Conservation (phyloP, 441 rosid genomes). For the Populus hybrid region DNA sequence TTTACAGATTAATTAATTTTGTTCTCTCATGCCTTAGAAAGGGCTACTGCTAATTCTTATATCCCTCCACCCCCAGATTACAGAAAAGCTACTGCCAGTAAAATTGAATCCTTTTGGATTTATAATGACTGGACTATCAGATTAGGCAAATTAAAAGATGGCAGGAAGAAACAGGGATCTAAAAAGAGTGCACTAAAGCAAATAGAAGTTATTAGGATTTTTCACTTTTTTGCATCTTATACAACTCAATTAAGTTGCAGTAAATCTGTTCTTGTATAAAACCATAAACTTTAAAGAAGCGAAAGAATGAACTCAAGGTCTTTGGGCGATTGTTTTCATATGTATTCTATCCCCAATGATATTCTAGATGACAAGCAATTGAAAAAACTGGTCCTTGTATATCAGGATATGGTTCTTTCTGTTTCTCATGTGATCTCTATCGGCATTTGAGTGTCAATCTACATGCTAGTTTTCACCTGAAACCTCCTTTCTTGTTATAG, state of each 20-base stretch:
- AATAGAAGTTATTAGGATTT: background rate
- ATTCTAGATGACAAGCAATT: background rate
- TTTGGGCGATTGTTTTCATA: background rate
- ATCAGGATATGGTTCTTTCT: background rate
- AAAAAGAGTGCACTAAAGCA: background rate
- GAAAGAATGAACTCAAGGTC: background rate
- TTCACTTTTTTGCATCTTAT: background rate
- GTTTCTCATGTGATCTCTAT: background rate
- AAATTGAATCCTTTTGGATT: background rate
- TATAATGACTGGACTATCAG: background rate
- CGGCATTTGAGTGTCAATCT: background rate
- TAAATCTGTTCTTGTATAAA: background rate
- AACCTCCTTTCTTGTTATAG: slow-evolving; percentile 27
- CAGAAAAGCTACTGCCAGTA: background rate
- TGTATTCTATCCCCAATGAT: background rate
- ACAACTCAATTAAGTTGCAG: background rate
- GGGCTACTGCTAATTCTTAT: background rate
- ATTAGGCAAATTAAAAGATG: background rate
- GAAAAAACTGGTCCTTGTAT: background rate
- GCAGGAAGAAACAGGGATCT: background rate
- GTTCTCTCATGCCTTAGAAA: background rate
- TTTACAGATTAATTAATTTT: background rate
- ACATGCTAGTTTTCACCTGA: background rate
- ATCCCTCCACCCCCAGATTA: background rate
- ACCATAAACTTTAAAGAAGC: background rate